Evolutionary conservation across 1,139 yeast species (phyloP), one percentile per base, ranked within the genome.

Genomic region (Sugiyamaella neomexicana): DNA sequence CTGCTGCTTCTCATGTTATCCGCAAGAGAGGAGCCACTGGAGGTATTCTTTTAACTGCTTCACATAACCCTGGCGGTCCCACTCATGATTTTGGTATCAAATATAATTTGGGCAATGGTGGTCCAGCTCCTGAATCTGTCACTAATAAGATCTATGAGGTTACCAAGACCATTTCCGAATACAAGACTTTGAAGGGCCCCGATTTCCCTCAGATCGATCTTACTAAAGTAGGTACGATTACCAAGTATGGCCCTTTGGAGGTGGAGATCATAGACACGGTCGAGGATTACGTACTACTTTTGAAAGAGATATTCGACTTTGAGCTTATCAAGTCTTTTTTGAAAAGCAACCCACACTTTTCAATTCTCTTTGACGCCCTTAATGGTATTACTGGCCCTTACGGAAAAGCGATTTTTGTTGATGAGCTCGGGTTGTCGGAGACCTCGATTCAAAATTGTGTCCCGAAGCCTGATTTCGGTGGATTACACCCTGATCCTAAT

Each of bases 61-160:
- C 96, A 36, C 99, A 93, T 73, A 93, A 93, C 73, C 99, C 99
- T n/a, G 99, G 99, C 70, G 98, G 98, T 5, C 97, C 97, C 57
- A 74, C 79, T 37, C 83, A 89, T 60, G 99, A 93, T 69, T 81
- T 91, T 71, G 99, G 99, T 56, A 93, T 93, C 76, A 93, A 93
- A 76, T 93, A 93, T 77, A 93, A 93, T 72, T 78, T 95, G 72
- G 82, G 89, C 60, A 91, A 93, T 68, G 99, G 99, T 61, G 99
- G 97, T 1, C 99, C 99, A 40, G 99, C 99, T n/a, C 99, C 99
- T 3, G 99, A 93, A 72, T 76, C 86, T 16, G 95, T 93, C 59
- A 93, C 99, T 27, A 80, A 95, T 74, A 81, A 83, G 72, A 93
- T 93, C 67, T 93, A 75, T 73, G 93, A 85, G 57, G 80, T 76